Evolutionary conservation across 371 early-diverging fungal species (phyloP), one percentile per base, ranked within the genome.

Genomic region (Mucor velutinosus): DNA sequence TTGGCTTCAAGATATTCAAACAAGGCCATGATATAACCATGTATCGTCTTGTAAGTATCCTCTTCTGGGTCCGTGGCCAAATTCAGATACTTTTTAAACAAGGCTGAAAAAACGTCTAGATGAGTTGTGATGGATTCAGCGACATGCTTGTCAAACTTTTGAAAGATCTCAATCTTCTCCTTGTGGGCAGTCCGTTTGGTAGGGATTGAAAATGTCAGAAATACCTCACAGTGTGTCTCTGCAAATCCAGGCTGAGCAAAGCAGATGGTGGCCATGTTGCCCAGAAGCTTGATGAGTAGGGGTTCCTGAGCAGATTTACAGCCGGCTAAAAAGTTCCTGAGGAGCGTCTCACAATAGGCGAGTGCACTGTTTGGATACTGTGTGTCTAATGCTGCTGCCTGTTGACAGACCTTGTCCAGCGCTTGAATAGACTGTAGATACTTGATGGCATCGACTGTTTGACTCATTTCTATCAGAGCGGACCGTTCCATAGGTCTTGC

Each of bases 311-410:
- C 62, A 4, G 72, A 74, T 0, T 43, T 12, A 25, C 65, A 67
- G 2, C 76, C 63, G 30, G 71, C 65, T 0, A 76, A 71, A 66
- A 89, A 85, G 33, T 80, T 71, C 51, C 82, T 79, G 63, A 90
- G 83, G 8, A 92, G 71, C 19, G 71, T 49, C 14, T 25, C 15
- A 29, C 73, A 75, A 23, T 68, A 79, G 2, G 33, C 56, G 14
- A 57, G 23, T 1, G 68, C 68, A 41, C 67, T 53, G 14, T 60
- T 37, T 11, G 72, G 70, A 12, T 58, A 60, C 14, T 60, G 57
- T 4, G 49, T 25, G 11, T 71, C 19, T n/a, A 67, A 11, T 21
- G 58, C 39, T 25, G 33, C 4, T 0, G 33, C 29, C 12, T 51
- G 21, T 39, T 69, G 60, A 62, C 78, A 76, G 1, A 78, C 56